A percentile compares a stretch with the other conserved stretches of the same genome.
Evolutionary conservation across 495 filamentous ascomycete genomes (phyloP).

Genomic region (Staphylotrichum tortipilum): DNA sequence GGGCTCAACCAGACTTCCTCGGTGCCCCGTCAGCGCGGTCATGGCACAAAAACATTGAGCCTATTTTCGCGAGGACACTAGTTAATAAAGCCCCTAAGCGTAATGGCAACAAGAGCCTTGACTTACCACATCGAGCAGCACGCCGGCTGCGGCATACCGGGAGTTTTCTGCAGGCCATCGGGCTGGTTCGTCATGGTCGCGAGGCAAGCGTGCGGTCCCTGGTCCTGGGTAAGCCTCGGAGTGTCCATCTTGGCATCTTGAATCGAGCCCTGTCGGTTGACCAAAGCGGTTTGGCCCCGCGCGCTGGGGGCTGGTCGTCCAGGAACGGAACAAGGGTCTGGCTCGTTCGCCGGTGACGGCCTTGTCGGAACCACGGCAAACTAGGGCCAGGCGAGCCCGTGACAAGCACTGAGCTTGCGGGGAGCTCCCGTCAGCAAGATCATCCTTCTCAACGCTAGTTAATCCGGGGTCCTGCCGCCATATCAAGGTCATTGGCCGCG

Average conservation of each 20-base stretch:
- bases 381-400: constrained; percentile 4
- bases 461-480: too few species aligned
- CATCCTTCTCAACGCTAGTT: background rate
- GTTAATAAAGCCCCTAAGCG: background rate
- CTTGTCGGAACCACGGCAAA: constrained; percentile 12
- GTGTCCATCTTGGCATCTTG: constrained; percentile 2
- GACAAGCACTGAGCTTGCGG: background rate
- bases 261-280: background rate
- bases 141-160: constrained; percentile 3
- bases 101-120: background rate
- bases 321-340: background rate
- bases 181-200: background rate
- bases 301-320: background rate
- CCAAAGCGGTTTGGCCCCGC: constrained; percentile 7
- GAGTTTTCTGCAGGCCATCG: background rate
- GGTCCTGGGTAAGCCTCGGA: background rate
- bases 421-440: background rate
- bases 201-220: too few species aligned
- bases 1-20: constrained; percentile 1
- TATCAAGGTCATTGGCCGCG: background rate
- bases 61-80: background rate
- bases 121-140: background rate
- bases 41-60: constrained; percentile 7
- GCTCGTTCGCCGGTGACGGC: background rate
- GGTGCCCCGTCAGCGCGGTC: background rate